A percentile compares a stretch with the other conserved stretches of the same genome.
phyloP scores from a whole-genome alignment of 169 alveolate species.

The Plasmodium knowlesi region DNA sequence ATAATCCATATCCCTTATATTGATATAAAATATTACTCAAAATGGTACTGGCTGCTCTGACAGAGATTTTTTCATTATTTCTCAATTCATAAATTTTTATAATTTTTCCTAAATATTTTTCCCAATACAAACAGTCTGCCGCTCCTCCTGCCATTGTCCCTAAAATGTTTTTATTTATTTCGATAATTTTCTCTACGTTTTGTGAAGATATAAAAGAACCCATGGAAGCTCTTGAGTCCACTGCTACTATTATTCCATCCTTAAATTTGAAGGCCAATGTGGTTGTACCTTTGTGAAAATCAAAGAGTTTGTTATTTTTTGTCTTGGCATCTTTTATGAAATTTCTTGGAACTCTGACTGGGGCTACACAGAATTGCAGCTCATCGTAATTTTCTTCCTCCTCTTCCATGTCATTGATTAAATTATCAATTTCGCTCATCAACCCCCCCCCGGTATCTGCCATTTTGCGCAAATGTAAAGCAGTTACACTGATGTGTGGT shows the following conservation, averaged over 20 bases:
- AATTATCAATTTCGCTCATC: constrained; percentile 59
- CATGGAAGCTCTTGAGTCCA: constrained; percentile 99
- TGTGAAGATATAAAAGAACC: constrained; percentile 97
- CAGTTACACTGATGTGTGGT: not conserved
- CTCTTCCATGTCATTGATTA: constrained; percentile 49
- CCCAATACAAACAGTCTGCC: constrained; percentile 99
- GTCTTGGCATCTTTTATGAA: constrained; percentile 67
- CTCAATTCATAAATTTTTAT: constrained; percentile 93
- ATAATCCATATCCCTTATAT: constrained; percentile 98
- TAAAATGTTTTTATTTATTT: constrained; percentile 95
- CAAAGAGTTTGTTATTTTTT: constrained; percentile 50
- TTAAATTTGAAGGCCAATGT: constrained; percentile 94
- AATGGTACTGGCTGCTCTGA: constrained; percentile 98
- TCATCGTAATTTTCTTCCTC: constrained; percentile 22
- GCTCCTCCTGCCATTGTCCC: constrained; percentile 99
- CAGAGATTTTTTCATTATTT: constrained; percentile 94
- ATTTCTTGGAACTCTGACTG: constrained; percentile 60
- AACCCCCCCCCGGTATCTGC: not conserved
- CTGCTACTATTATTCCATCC: constrained; percentile 99
- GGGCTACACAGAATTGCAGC: constrained; percentile 59
- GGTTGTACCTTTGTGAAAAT: constrained; percentile 96
- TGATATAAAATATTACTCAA: constrained; percentile 94
- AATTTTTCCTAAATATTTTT: constrained; percentile 92
- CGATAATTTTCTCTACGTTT: constrained; percentile 96
- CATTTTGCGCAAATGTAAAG: constrained; percentile 9